Evolutionary conservation across 1,139 yeast genomes (phyloP).

Genomic region (Geotrichum aggregatum): DNA sequence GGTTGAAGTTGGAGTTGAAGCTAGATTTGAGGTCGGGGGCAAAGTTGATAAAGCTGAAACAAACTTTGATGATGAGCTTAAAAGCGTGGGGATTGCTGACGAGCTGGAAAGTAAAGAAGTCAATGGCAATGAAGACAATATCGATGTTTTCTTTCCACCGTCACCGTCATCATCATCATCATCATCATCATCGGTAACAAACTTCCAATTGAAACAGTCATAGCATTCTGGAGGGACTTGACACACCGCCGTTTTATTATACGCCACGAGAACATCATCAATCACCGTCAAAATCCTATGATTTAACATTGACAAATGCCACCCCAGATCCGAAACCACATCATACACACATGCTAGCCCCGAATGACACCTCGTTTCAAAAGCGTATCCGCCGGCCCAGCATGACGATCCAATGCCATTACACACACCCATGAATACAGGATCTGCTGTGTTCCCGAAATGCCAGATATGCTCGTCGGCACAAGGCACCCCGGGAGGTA

Average conservation of each 20-base stretch:
- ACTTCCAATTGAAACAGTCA: slow-evolving; percentile 92
- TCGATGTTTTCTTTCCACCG: too few species aligned
- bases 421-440: slow-evolving; percentile 94
- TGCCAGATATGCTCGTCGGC: slow-evolving; percentile 87
- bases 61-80: too few species aligned
- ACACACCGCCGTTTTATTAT: slow-evolving; percentile 76
- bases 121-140: too few species aligned
- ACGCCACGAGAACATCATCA: slow-evolving; percentile 66
- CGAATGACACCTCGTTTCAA: slow-evolving; percentile 94
- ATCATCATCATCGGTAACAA: slow-evolving; percentile 45
- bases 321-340: slow-evolving; percentile 81
- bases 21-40: too few species aligned
- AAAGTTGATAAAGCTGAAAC: too few species aligned
- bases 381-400: slow-evolving; percentile 92
- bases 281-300: slow-evolving; percentile 91
- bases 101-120: too few species aligned
- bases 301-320: slow-evolving; percentile 86
- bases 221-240: slow-evolving; percentile 65
- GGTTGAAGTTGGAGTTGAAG: too few species aligned
- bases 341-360: slow-evolving; percentile 88
- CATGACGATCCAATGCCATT: slow-evolving; percentile 91
- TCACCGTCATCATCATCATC: too few species aligned
- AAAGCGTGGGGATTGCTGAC: too few species aligned
- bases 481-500: slow-evolving; percentile 84
- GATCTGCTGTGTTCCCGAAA: slow-evolving; percentile 95